Evolutionary conservation across 108 stramenopile genomes (phyloP).

Genomic region (Craspedostauros australis): DNA sequence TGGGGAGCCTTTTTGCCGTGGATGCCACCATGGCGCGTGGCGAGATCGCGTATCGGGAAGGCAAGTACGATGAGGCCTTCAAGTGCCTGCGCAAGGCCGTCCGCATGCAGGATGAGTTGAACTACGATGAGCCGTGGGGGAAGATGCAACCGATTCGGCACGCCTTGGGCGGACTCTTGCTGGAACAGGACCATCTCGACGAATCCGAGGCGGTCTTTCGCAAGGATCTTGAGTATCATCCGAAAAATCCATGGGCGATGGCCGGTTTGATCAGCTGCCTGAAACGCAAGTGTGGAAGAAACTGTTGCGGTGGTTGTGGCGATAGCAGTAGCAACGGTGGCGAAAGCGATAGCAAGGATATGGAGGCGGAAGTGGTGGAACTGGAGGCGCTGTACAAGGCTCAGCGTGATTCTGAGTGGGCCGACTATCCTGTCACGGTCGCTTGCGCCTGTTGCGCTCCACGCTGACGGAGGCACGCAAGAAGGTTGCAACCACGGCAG

Average conservation of each 20-base stretch:
- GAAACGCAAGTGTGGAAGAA: conserved; percentile 11
- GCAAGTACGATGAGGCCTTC: conserved; percentile 68
- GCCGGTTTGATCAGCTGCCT: conserved; percentile 65
- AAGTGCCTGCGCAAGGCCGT: conserved; percentile 60
- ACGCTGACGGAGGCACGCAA: no score
- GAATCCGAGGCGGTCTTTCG: conserved; percentile 70
- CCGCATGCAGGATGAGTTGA: conserved; percentile 66
- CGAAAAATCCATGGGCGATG: conserved; percentile 78
- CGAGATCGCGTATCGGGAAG: conserved; percentile 78
- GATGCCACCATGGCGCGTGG: conserved; percentile 78
- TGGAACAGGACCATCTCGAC: conserved; percentile 59
- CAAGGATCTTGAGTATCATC: conserved; percentile 70
- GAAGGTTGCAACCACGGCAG: no score
- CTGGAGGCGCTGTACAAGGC: conserved; percentile 27
- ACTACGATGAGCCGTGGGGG: conserved; percentile 89
- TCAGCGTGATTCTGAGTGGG: conserved; percentile 45
- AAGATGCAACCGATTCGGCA: conserved; percentile 87
- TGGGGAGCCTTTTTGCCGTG: conserved; percentile 56
- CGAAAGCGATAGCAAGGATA: conserved; percentile 7
- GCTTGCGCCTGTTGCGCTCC: conserved; percentile 70
- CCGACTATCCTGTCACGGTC: conserved; percentile 57
- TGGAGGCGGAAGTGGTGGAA: conserved; percentile 28
- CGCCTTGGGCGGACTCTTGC: conserved; percentile 77
- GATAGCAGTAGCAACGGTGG: not conserved
- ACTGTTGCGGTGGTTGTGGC: conserved; percentile 1